Conservation (phyloP, 768 basidiomycete species). For the Kwoniella sp. region DNA sequence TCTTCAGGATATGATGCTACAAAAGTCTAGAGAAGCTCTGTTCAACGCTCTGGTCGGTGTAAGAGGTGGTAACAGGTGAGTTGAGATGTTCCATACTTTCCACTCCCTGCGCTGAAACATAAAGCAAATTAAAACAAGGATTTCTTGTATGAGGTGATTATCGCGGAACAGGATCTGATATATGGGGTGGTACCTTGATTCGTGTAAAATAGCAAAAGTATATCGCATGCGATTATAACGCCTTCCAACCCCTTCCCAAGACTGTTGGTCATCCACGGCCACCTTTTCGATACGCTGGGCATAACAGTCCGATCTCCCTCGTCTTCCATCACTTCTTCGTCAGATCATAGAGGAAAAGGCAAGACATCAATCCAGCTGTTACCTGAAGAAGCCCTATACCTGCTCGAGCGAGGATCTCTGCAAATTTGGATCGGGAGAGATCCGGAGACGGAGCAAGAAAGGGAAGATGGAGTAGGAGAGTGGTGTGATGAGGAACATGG, state of each 20-base stretch:
- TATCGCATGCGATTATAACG: conserved; percentile 52
- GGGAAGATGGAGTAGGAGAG: conserved; percentile 57
- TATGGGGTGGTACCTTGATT: too few species aligned
- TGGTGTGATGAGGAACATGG: conserved; percentile 51
- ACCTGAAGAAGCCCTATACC: conserved; percentile 92
- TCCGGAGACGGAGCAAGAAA: conserved; percentile 34
- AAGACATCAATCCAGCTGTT: conserved; percentile 77
- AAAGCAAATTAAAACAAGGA: too few species aligned
- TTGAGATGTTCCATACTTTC: conserved; percentile 57
- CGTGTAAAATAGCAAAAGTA: conserved; percentile 56
- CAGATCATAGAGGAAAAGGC: conserved; percentile 28
- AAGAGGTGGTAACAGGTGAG: conserved; percentile 74
- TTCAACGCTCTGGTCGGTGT: conserved; percentile 74
- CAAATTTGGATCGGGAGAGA: conserved; percentile 56
- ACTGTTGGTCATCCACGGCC: conserved; percentile 64
- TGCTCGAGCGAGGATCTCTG: conserved; percentile 84
- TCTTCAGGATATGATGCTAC: conserved; percentile 74
- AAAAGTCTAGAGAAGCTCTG: conserved; percentile 80
- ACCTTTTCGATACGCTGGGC: conserved; percentile 78
- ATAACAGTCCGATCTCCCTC: conserved; percentile 66
- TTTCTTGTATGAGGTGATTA: too few species aligned
- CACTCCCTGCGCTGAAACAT: too few species aligned
- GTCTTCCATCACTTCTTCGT: neutral
- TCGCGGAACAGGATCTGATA: too few species aligned
- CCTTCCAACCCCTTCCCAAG: conserved; percentile 43